Evolutionary conservation across 148 eudicot genomes (phyloP).

Genomic region (Rhododendron ovatum): DNA sequence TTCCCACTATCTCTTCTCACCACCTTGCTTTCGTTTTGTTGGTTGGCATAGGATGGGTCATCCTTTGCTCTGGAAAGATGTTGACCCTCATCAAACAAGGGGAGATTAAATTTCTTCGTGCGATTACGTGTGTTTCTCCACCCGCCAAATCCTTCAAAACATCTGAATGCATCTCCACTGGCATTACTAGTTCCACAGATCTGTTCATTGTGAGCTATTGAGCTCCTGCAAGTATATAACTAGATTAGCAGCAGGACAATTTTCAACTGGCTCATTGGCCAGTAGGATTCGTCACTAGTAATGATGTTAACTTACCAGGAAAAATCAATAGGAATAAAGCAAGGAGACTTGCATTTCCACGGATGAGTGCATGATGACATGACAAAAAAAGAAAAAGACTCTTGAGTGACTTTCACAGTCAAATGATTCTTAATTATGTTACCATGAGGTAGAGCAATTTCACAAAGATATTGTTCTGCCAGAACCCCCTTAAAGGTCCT

Average conservation of each 20-base stretch:
- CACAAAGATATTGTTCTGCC: background rate
- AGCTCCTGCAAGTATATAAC: constrained; percentile 21
- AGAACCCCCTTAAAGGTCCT: background rate
- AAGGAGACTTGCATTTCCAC: background rate
- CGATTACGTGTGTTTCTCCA: constrained; percentile 42
- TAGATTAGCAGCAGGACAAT: background rate
- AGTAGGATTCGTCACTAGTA: background rate
- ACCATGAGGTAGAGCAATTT: background rate
- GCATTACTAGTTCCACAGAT: constrained; percentile 16
- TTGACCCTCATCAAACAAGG: constrained; percentile 15
- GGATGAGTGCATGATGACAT: background rate
- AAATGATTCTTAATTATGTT: background rate
- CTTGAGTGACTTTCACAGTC: background rate
- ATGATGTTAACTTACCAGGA: background rate
- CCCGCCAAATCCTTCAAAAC: constrained; percentile 29
- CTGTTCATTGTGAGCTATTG: constrained; percentile 12
- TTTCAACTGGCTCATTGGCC: background rate
- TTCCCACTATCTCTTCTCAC: constrained; percentile 15
- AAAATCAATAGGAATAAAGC: background rate
- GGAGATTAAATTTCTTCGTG: constrained; percentile 14
- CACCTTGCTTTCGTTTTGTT: constrained; percentile 8
- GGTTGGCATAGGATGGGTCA: constrained; percentile 6
- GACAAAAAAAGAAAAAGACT: background rate
- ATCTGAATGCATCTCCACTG: constrained; percentile 17
- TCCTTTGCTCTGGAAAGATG: constrained; percentile 7